Percentiles rank a stretch among this genome's conserved stretches.
Evolutionary conservation across 257 asterid genomes (phyloP).

Genomic region (Nicotiana paniculata): DNA sequence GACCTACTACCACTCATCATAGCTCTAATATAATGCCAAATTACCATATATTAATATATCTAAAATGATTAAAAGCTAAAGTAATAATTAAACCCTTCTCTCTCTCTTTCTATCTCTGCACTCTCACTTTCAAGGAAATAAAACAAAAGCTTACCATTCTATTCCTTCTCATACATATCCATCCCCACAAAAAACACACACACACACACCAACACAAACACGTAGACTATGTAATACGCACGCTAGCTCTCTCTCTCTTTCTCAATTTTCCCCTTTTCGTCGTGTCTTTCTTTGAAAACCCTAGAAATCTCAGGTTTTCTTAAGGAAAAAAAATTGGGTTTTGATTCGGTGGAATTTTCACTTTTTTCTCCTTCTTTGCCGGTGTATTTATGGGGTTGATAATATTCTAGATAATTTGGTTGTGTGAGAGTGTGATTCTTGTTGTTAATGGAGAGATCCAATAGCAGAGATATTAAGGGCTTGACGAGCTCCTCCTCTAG

Average conservation of each 20-base stretch:
- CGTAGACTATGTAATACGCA: slow-evolving; percentile 8
- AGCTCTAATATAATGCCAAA: not conserved
- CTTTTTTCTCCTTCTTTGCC: not conserved
- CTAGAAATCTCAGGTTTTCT: slow-evolving; percentile 5
- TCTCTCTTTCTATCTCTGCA: not conserved
- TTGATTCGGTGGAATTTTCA: slow-evolving; percentile 6
- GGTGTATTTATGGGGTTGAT: not conserved
- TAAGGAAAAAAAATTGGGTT: not conserved
- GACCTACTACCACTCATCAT: not conserved
- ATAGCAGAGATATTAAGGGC: slow-evolving; percentile 5
- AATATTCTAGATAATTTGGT: not conserved
- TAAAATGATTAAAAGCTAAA: not conserved
- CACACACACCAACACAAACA: not conserved
- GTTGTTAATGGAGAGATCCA: slow-evolving; percentile 14
- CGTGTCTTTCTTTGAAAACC: slow-evolving; percentile 1
- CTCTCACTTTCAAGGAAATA: not conserved
- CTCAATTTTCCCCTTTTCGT: not conserved
- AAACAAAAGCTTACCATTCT: not conserved
- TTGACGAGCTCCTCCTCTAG: slow-evolving; percentile 9
- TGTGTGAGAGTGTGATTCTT: not conserved
- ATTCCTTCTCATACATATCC: slow-evolving; percentile 1
- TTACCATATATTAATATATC: not conserved
- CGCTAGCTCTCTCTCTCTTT: not conserved
- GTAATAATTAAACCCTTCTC: not conserved
- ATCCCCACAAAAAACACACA: not conserved